Conservation (phyloP, 176 grass and related monocot species). For the Oryza meyeriana region DNA sequence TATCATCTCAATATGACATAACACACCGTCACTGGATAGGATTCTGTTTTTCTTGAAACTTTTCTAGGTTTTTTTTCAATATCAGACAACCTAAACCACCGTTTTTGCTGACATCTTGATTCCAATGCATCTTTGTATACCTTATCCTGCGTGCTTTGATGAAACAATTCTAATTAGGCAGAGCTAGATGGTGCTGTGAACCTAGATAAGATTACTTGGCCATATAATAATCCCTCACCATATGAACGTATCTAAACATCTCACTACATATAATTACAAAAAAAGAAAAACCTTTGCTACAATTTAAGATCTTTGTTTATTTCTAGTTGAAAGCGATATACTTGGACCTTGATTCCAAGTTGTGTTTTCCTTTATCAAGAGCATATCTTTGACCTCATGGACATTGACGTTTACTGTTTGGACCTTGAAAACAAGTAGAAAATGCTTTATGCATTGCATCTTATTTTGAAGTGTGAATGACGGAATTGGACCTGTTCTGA, state of each 20-base stretch:
- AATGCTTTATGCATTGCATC: neutral
- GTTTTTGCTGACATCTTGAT: neutral
- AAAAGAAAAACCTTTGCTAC: neutral
- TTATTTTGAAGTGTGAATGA: neutral
- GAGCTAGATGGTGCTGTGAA: neutral
- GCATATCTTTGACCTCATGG: conserved; percentile 18
- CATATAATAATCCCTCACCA: neutral
- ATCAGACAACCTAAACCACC: neutral
- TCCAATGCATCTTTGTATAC: neutral
- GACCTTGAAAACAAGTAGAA: conserved; percentile 23
- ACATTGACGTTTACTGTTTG: conserved; percentile 8
- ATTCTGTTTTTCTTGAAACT: neutral
- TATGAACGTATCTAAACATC: neutral
- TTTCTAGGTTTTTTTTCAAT: neutral
- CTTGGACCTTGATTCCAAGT: conserved; percentile 12
- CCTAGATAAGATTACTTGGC: neutral
- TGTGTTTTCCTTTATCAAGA: neutral
- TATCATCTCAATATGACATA: conserved; percentile 22
- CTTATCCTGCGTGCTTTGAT: neutral
- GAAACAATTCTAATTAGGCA: conserved; percentile 1
- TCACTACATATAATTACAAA: neutral
- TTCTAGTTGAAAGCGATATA: conserved; percentile 16
- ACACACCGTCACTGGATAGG: neutral
- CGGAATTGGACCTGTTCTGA: neutral
- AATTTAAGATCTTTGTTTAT: neutral